Evolutionary conservation across 305 asterid genomes (phyloP).

Genomic region (Fraxinus albicans): DNA sequence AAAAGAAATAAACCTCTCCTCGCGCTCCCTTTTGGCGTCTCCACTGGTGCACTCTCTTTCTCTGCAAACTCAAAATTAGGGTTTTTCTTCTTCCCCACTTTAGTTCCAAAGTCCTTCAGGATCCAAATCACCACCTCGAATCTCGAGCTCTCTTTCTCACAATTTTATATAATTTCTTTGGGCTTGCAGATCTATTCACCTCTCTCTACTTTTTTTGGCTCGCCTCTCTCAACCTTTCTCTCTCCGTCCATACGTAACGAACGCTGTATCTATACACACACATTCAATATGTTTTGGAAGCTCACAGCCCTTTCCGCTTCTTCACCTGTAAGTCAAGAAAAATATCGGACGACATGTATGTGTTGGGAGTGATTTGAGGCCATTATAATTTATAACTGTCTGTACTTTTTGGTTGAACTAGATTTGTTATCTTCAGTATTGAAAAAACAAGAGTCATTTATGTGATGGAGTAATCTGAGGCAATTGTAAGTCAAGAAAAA

Average conservation of each 20-base stretch:
- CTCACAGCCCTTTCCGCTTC: constrained; percentile 76
- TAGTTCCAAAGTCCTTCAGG: background rate
- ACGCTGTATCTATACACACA: constrained; percentile 7
- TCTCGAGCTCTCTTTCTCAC: constrained; percentile 22
- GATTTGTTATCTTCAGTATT: background rate
- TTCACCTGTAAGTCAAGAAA: constrained; percentile 72
- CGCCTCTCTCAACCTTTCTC: constrained; percentile 23
- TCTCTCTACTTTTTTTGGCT: constrained; percentile 14
- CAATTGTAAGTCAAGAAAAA: background rate
- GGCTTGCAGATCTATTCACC: constrained; percentile 54
- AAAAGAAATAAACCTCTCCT: background rate
- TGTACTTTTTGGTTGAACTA: background rate
- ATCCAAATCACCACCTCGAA: constrained; percentile 26
- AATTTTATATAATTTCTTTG: constrained; percentile 28
- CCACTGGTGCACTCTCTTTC: background rate
- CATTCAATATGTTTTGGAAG: constrained; percentile 81
- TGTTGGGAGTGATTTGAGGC: background rate
- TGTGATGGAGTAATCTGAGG: background rate
- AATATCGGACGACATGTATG: background rate
- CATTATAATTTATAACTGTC: background rate
- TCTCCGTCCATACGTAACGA: constrained; percentile 18
- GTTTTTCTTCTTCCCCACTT: constrained; percentile 36
- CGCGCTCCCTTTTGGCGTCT: background rate
- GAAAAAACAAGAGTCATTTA: background rate
- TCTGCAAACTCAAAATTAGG: constrained; percentile 28